phyloP scores from a whole-genome alignment of 768 basidiomycete genomes.

The Termitomyces sp. region DNA sequence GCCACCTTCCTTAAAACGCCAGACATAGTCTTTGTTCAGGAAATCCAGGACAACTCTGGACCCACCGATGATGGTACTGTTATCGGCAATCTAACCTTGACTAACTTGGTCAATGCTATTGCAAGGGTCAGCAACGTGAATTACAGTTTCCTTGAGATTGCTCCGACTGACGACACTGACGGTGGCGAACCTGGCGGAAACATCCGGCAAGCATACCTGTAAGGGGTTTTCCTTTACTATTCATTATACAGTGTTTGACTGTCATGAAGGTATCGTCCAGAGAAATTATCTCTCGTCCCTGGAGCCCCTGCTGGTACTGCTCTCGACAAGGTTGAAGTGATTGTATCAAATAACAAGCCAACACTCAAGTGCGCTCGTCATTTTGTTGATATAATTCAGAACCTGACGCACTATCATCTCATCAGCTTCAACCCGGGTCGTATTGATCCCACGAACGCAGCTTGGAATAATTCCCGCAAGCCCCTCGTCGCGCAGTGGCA shows the following conservation, averaged over 20 bases:
- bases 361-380: conserved; percentile 37
- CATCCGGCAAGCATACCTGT: conserved; percentile 58
- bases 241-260: not conserved
- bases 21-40: conserved; percentile 62
- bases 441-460: conserved; percentile 52
- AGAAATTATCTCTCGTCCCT: conserved; percentile 43
- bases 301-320: conserved; percentile 47
- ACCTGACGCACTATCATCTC: not conserved
- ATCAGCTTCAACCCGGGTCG: conserved; percentile 61
- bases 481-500: conserved; percentile 59
- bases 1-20: conserved; percentile 44
- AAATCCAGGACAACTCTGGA: conserved; percentile 61
- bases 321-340: conserved; percentile 38
- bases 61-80: conserved; percentile 51
- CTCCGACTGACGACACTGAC: conserved; percentile 51
- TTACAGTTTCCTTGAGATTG: conserved; percentile 49
- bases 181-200: conserved; percentile 64
- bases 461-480: conserved; percentile 57
- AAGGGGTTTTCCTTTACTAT: conserved; percentile 17
- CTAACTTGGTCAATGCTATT: conserved; percentile 48
- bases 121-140: conserved; percentile 35
- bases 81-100: conserved; percentile 49
- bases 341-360: conserved; percentile 29
- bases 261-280: conserved; percentile 40
- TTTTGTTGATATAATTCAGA: not conserved